Conservation (phyloP, 2,329 filamentous ascomycete genomes). For the Cercospora beticola region DNA sequence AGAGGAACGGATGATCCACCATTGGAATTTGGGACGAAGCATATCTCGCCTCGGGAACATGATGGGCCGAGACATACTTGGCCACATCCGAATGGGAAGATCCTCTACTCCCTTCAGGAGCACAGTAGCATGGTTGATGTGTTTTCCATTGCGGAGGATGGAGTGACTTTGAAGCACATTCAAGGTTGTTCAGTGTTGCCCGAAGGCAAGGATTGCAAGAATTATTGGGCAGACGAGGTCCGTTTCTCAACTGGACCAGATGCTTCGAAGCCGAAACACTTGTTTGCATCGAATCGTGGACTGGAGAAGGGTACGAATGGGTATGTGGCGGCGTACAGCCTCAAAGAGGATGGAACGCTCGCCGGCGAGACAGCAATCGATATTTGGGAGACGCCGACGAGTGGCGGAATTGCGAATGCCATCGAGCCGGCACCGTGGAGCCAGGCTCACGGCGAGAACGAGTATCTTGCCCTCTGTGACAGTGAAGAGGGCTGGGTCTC, state of each 20-base stretch:
- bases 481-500: constrained; percentile 38
- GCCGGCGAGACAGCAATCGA: constrained; percentile 31
- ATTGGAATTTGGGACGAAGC: constrained; percentile 32
- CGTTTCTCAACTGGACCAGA: constrained; percentile 34
- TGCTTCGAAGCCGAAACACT: constrained; percentile 29
- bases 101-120: constrained; percentile 39
- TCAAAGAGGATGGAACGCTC: constrained; percentile 31
- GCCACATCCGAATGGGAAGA: constrained; percentile 38
- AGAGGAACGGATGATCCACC: constrained; percentile 25
- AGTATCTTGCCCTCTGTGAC: constrained; percentile 40
- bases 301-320: constrained; percentile 35
- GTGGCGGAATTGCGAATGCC: constrained; percentile 39
- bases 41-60: constrained; percentile 32
- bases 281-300: constrained; percentile 39
- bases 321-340: constrained; percentile 35
- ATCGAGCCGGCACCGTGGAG: constrained; percentile 37
- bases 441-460: constrained; percentile 21
- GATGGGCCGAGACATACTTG: constrained; percentile 40
- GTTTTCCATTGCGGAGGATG: constrained; percentile 33
- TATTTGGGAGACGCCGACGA: constrained; percentile 39
- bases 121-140: constrained; percentile 41
- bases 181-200: constrained; percentile 37
- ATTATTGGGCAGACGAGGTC: constrained; percentile 41
- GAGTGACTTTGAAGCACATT: constrained; percentile 32
- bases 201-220: constrained; percentile 33